These are phyloP conservation scores for Pisolithus tinctorius DNA, from an alignment of 768 basidiomycete genomes.

Conservation along the genomic window DNA sequence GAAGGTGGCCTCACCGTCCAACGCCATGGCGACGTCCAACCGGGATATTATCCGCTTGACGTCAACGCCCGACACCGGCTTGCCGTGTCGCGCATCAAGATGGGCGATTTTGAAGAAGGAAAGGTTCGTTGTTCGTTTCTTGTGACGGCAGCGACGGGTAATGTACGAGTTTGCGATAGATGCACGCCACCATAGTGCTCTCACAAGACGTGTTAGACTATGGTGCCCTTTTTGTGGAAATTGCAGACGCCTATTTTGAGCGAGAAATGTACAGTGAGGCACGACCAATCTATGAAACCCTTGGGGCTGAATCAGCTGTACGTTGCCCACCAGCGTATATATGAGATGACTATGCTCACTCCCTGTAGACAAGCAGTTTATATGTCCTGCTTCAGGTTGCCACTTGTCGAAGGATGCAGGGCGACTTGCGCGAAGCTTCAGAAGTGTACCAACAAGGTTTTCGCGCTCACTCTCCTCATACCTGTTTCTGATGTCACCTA, in stretches of 20 bases:
- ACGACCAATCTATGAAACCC: slow-evolving; percentile 67
- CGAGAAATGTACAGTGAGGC: slow-evolving; percentile 73
- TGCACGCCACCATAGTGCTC: slow-evolving; percentile 70
- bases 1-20: slow-evolving; percentile 29
- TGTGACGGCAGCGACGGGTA: not conserved
- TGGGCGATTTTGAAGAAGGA: slow-evolving; percentile 76
- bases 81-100: slow-evolving; percentile 73
- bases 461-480: not conserved
- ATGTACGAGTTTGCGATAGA: slow-evolving; percentile 32
- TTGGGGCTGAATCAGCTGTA: slow-evolving; percentile 71
- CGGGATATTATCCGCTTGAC: slow-evolving; percentile 36
- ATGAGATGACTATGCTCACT: not conserved
- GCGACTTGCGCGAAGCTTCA: slow-evolving; percentile 68
- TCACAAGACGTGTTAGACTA: slow-evolving; percentile 70
- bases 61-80: slow-evolving; percentile 73
- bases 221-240: slow-evolving; percentile 70
- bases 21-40: slow-evolving; percentile 42
- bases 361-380: slow-evolving; percentile 60
- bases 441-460: slow-evolving; percentile 80
- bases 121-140: slow-evolving; percentile 43
- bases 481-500: not conserved
- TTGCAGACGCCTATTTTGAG: slow-evolving; percentile 82
- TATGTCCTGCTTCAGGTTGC: slow-evolving; percentile 74
- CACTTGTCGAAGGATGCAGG: slow-evolving; percentile 71
- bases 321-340: slow-evolving; percentile 15